phyloP scores from a whole-genome alignment of 495 filamentous ascomycete species.

The Penicillium crystallinum region DNA sequence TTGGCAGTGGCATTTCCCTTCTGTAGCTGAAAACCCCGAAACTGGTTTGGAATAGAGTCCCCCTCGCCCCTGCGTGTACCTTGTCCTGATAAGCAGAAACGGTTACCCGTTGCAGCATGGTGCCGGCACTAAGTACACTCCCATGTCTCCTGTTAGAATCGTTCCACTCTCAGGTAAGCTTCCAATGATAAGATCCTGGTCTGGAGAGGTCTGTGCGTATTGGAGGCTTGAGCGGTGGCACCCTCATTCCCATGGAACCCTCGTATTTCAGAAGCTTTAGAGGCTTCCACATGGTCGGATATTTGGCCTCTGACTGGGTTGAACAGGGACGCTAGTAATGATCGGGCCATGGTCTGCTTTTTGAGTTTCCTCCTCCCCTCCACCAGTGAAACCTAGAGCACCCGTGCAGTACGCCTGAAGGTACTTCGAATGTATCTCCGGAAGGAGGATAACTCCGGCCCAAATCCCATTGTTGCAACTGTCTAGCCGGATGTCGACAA shows the following conservation, averaged over 20 bases:
- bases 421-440: too few relatives aligned
- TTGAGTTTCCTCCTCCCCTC: too few relatives aligned
- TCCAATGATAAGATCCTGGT: too few relatives aligned
- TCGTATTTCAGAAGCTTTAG: background rate
- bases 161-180: too few relatives aligned
- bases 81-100: background rate
- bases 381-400: too few relatives aligned
- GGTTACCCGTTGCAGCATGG: background rate
- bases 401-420: too few relatives aligned
- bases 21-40: background rate
- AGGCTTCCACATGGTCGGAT: conserved; percentile 1
- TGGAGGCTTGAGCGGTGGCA: conserved; percentile 3
- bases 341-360: too few relatives aligned
- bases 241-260: background rate
- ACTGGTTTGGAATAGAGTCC: background rate
- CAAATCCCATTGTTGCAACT: background rate
- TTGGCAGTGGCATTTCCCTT: too few relatives aligned
- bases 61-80: background rate
- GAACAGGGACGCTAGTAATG: too few relatives aligned
- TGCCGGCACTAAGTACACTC: background rate
- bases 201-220: background rate
- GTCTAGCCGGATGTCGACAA: background rate
- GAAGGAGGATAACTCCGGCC: too few relatives aligned
- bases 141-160: too few relatives aligned
- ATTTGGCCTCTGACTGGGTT: too few relatives aligned